Conservation (phyloP, 371 early-diverging fungal genomes). For the Rhizopus arrhizus region DNA sequence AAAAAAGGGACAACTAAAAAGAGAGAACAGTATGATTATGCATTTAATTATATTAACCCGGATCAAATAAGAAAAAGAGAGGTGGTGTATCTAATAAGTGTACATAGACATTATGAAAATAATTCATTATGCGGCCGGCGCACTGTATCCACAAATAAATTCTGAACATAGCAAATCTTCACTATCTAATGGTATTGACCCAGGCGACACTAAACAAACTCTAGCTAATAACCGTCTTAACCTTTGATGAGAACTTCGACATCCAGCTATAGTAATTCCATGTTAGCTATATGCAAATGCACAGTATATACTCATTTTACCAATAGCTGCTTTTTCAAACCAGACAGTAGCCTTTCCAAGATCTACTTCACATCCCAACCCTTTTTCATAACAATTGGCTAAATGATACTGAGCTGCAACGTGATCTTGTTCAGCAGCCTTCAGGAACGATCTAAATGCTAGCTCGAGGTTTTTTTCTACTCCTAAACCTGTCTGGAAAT, state of each 20-base stretch:
- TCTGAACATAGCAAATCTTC: slow-evolving; percentile 30
- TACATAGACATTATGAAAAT: not conserved
- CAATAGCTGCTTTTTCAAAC: slow-evolving; percentile 73
- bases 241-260: slow-evolving; percentile 60
- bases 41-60: too few relatives aligned
- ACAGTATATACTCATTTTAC: slow-evolving; percentile 7
- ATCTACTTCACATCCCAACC: slow-evolving; percentile 64
- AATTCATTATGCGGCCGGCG: slow-evolving; percentile 37
- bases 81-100: not conserved
- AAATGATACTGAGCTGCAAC: slow-evolving; percentile 67
- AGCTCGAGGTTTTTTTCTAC: slow-evolving; percentile 55
- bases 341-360: slow-evolving; percentile 64
- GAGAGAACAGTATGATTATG: too few relatives aligned
- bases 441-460: slow-evolving; percentile 62
- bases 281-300: not conserved
- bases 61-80: too few relatives aligned
- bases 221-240: slow-evolving; percentile 55
- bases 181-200: slow-evolving; percentile 13
- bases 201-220: slow-evolving; percentile 46
- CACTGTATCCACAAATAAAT: slow-evolving; percentile 35
- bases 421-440: slow-evolving; percentile 69
- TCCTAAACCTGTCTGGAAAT: slow-evolving; percentile 79
- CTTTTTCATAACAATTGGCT: slow-evolving; percentile 71
- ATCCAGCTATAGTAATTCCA: slow-evolving; percentile 38
- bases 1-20: too few relatives aligned